Percentiles rank a stretch among this genome's conserved stretches.
Evolutionary conservation across 805 yeast genomes (phyloP).

Genomic region (Candida ipomoeae): DNA sequence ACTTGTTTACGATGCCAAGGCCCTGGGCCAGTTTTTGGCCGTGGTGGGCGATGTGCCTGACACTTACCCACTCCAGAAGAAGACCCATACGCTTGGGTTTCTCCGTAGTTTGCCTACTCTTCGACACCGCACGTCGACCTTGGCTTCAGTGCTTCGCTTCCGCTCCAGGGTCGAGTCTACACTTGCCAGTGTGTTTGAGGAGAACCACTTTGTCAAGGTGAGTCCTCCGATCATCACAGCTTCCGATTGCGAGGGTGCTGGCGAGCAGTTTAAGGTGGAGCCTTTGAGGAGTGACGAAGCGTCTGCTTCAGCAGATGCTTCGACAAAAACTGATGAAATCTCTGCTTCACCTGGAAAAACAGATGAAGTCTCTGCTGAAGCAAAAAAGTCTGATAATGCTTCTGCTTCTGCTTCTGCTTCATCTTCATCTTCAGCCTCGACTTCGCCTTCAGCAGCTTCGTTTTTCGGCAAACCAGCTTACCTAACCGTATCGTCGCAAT

Average conservation of each 20-base stretch:
- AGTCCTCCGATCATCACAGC: slow-evolving; percentile 84
- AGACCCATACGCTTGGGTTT: slow-evolving; percentile 59
- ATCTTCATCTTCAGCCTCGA: too few species aligned
- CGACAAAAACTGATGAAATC: too few species aligned
- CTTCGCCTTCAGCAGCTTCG: not conserved
- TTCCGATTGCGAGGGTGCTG: slow-evolving; percentile 97
- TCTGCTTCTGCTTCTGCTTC: too few species aligned
- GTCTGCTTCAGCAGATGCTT: not conserved
- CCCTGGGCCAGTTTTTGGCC: slow-evolving; percentile 30
- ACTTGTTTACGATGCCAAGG: slow-evolving; percentile 22
- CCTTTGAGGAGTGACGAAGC: slow-evolving; percentile 14
- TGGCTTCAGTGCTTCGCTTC: slow-evolving; percentile 64
- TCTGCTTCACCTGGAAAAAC: too few species aligned
- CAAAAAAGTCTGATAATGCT: not conserved
- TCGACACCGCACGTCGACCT: slow-evolving; percentile 67
- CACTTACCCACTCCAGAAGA: slow-evolving; percentile 80
- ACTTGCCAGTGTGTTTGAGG: slow-evolving; percentile 51
- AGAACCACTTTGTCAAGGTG: slow-evolving; percentile 60
- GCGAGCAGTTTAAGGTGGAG: slow-evolving; percentile 71
- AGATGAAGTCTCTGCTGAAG: too few species aligned
- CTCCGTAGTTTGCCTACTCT: slow-evolving; percentile 71
- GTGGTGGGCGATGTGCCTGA: slow-evolving; percentile 61
- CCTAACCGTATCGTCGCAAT: slow-evolving; percentile 86
- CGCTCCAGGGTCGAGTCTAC: slow-evolving; percentile 62
- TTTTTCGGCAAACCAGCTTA: slow-evolving; percentile 69